Conservation (phyloP, 345 rosid genomes). For the Populus nigra region DNA sequence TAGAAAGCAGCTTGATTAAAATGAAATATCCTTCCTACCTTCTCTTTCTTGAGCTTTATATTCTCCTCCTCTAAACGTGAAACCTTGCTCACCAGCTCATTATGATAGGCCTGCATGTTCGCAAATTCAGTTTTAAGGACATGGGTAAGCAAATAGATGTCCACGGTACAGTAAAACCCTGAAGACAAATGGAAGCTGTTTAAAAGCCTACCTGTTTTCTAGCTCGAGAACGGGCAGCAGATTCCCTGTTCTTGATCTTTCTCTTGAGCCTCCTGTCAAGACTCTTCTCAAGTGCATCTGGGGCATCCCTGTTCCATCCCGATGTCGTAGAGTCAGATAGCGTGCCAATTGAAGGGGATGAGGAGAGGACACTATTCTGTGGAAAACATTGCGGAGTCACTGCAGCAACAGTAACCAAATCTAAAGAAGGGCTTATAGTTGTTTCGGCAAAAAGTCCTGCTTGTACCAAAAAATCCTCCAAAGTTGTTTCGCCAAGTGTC, state of each 20-base stretch:
- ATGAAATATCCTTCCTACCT: conserved; percentile 32
- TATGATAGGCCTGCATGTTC: conserved; percentile 51
- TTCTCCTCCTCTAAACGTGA: conserved; percentile 47
- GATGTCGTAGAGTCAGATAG: conserved; percentile 27
- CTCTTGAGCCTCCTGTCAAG: conserved; percentile 56
- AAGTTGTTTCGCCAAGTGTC: conserved; percentile 43
- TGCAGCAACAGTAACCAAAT: conserved; percentile 25
- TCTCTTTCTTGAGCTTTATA: conserved; percentile 53
- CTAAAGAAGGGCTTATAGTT: conserved; percentile 40
- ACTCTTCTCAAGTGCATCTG: conserved; percentile 41
- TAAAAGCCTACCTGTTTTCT: conserved; percentile 48
- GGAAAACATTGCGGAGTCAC: conserved; percentile 25
- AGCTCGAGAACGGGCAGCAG: conserved; percentile 67
- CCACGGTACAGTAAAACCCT: neutral
- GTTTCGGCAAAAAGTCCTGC: conserved; percentile 55
- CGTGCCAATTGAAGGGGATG: conserved; percentile 39
- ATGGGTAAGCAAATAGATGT: neutral
- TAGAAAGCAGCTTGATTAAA: neutral
- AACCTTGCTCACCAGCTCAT: conserved; percentile 56
- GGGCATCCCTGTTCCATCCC: conserved; percentile 37
- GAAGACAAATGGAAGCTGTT: neutral
- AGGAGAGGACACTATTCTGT: conserved; percentile 28
- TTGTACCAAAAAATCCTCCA: conserved; percentile 66
- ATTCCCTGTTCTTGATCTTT: conserved; percentile 74
- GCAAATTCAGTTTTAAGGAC: neutral